Evolutionary conservation across 331 rosid genomes (phyloP).

Genomic region (Stylosanthes scabra): DNA sequence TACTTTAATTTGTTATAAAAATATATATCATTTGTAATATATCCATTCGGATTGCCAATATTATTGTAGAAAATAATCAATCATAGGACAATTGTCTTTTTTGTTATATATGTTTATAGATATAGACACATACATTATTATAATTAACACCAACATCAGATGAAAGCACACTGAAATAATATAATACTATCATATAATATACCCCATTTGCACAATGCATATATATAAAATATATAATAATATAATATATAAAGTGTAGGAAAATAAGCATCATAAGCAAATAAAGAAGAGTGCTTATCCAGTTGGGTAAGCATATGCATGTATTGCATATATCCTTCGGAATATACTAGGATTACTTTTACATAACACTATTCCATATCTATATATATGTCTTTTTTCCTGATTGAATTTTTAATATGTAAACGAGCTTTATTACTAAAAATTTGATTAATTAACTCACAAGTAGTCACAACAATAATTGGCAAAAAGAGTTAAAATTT

Average conservation of each 20-base stretch:
- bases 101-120: constrained; percentile 19
- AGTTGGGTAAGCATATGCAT: constrained; percentile 26
- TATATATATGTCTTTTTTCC: background rate
- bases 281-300: constrained; percentile 39
- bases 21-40: background rate
- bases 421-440: background rate
- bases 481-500: no score
- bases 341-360: background rate
- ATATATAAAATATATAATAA: constrained; percentile 7
- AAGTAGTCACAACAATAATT: no score
- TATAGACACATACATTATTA: constrained; percentile 15
- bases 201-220: constrained; percentile 5
- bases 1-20: no score
- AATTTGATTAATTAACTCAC: no score
- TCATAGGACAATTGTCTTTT: background rate
- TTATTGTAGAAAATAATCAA: background rate
- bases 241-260: no score
- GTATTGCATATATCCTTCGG: constrained; percentile 1
- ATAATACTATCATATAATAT: background rate
- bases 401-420: background rate
- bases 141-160: constrained; percentile 20
- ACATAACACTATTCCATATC: background rate
- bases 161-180: background rate
- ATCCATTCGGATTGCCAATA: background rate
- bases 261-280: background rate